Base-by-base conservation (phyloP, 441 rosid genomes). In the Sinapis alba region DNA sequence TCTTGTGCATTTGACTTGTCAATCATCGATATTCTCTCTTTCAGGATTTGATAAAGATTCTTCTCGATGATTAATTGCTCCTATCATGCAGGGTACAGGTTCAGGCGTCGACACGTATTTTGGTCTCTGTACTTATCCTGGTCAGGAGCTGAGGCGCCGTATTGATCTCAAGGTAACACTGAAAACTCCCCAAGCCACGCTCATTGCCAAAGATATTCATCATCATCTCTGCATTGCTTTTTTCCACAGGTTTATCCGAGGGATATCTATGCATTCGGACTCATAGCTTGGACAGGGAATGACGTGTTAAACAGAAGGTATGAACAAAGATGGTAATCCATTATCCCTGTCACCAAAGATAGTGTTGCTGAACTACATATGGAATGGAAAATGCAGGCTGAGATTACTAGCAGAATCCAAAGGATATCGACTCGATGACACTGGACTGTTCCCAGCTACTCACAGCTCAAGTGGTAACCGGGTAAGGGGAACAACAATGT, bases 261-360 rank as follows among this genome's bases (percentile, higher is more conserved):
- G 84, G 95, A 89, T 71, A 93, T 91, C 57, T 80, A 93, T 80
- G 96, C 97, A 11, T 93, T 88, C 72, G 98, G 99, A 79, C 83
- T 95, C 69, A 81, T 95, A 84, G 89, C 96, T 5, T 92, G 99
- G 99, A 95, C 98, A 10, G 99, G 98, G 36, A 90, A 92, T 83
- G 98, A 92, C 50, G 92, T 91, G 47, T 74, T 95, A 57, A 95
- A 95, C 83, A 83, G 99, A 76, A 87, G 98, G 99, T 88, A 79
- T 57, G 65, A 38, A 60, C 5, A 62, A 0, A 1, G n/a, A n/a
- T 13, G 7, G 26, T 13, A 70, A 15, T 41, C 23, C 45, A 18
- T n/a, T 36, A 38, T 65, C 13, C 18, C 23, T 32, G 4, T 45
- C 53, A 59, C 26, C 9, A 60, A 21, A 61, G 13, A 43, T 5